These are phyloP conservation scores for Aeschynomene evenia DNA, from an alignment of 306 rosid species.

Conservation along the genomic window DNA sequence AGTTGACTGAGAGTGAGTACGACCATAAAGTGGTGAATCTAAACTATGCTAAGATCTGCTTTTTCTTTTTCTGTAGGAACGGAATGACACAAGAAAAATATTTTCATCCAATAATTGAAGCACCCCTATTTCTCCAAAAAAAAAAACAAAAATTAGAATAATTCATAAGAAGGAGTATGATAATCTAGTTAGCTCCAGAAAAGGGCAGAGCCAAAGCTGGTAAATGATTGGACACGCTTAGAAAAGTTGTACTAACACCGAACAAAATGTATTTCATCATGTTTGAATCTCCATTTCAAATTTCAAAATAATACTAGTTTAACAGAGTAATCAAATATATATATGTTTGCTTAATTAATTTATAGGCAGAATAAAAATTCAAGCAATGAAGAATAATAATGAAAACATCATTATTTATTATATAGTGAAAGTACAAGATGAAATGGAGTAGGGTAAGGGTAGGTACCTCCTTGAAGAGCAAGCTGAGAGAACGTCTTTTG, in stretches of 20 bases:
- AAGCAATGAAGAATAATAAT: too few relatives aligned
- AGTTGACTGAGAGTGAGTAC: not conserved
- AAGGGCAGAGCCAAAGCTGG: not conserved
- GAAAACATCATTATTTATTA: too few relatives aligned
- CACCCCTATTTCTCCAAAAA: not conserved
- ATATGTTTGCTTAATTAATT: too few relatives aligned
- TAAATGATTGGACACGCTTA: not conserved
- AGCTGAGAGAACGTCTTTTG: constrained; percentile 56
- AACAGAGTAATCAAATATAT: too few relatives aligned
- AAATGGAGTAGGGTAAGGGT: not conserved
- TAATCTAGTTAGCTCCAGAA: not conserved
- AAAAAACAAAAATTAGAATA: not conserved
- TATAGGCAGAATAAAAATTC: too few relatives aligned
- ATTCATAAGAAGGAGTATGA: not conserved
- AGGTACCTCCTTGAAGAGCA: constrained; percentile 50
- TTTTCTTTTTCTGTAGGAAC: not conserved
- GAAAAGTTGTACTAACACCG: not conserved
- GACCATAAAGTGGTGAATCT: not conserved
- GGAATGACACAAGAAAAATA: constrained; percentile 6
- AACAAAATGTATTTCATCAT: not conserved
- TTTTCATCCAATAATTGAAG: constrained; percentile 8
- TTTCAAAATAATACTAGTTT: too few relatives aligned
- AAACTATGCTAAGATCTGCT: not conserved
- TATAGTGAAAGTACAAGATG: not conserved
- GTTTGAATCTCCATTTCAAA: too few relatives aligned